Evolutionary conservation across 345 rosid genomes (phyloP).

Genomic region (Ceriops tagal): DNA sequence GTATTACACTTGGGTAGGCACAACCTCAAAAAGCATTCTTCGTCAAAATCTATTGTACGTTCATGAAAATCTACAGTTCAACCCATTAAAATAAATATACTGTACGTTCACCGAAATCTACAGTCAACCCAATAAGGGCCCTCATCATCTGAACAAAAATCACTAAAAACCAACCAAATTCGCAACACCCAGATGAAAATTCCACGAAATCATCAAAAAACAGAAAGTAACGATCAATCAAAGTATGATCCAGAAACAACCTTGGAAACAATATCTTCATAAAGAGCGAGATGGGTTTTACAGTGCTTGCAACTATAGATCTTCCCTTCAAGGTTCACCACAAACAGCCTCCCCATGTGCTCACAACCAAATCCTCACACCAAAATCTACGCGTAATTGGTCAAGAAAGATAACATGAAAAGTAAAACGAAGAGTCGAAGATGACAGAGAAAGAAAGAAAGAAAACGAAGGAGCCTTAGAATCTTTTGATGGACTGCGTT

Average conservation of each 20-base stretch:
- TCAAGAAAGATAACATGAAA: not conserved
- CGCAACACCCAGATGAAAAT: conserved; percentile 26
- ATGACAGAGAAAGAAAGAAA: not conserved
- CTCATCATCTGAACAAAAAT: not conserved
- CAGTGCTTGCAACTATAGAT: conserved; percentile 94
- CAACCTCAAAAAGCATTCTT: not conserved
- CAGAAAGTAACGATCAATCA: conserved; percentile 7
- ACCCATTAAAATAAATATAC: not conserved
- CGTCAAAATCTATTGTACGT: not conserved
- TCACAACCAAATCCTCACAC: conserved; percentile 11
- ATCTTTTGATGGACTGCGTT: not conserved
- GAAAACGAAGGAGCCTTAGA: not conserved
- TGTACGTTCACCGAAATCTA: not conserved
- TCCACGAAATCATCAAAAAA: conserved; percentile 13
- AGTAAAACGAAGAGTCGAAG: not conserved
- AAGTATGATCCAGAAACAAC: conserved; percentile 29
- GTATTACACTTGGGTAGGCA: too few relatives aligned
- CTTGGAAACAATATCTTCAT: conserved; percentile 77
- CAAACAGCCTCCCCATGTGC: conserved; percentile 88
- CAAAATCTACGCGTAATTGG: not conserved
- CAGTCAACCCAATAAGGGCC: conserved; percentile 9
- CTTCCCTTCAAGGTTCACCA: conserved; percentile 85
- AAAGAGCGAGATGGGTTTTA: conserved; percentile 78
- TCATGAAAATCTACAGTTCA: conserved; percentile 9
- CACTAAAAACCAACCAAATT: conserved; percentile 8